Evolutionary conservation across 257 asterid genomes (phyloP), one percentile per base, ranked within the genome.

Genomic region (Solanum clarkiae): DNA sequence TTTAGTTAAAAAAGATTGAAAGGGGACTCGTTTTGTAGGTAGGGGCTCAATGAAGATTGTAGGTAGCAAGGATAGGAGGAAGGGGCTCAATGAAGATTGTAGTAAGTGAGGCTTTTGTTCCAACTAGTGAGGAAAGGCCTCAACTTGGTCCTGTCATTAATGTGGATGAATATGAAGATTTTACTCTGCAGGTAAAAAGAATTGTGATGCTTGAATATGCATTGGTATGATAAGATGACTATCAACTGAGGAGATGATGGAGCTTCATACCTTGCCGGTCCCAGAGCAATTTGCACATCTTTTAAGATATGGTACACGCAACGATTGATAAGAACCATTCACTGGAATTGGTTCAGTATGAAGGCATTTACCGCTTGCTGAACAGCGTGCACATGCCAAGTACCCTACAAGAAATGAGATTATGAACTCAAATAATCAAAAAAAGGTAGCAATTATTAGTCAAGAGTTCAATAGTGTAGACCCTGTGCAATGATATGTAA

Each of bases 361-460:
- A 89, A 94, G 86, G 91, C 97, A 93, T 90, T 91, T 87, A 40
- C 99, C 99, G 84, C 95, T 90, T 55, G 93, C 93, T 82, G 96
- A 93, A 85, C 99, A 96, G 10, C 93, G 95, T 5, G 98, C 99
- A 40, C 99, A 96, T 71, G 97, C 92, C 98, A 96, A 89, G 90
- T 96, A 96, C 85, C 99, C 97, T 95, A 84, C 47, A 66, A 59
- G 49, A 80, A 69, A 69, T 17, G 29, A 86, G 22, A 15, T 36
- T 36, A 71, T 83, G 75, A 81, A 81, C 85, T 20, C 16, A 49
- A 54, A 68, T 47, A 24, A 42, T n/a, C 36, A 14, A 53, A 14
- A 20, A 45, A 7, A 63, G 63, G 5, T 22, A n/a, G 0, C 10
- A 0, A 26, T 0, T 44, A 44, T 44, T n/a, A 1, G 0, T 45